Evolutionary conservation across 768 basidiomycete species (phyloP).

Genomic region (Galerina marginata): DNA sequence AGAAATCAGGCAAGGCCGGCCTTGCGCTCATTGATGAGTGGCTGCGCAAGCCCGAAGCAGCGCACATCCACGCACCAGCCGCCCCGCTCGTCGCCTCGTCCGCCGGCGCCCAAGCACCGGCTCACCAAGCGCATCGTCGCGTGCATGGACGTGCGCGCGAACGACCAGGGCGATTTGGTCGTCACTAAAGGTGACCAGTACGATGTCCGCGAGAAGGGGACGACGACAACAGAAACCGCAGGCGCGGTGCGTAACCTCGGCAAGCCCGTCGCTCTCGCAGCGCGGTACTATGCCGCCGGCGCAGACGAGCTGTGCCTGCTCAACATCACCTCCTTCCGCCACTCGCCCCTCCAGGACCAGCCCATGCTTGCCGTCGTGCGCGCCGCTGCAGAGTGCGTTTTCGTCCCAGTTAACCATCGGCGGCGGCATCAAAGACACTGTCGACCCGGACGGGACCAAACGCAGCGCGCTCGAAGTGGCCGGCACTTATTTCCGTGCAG

Average conservation of each 20-base stretch:
- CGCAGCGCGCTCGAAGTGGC: conserved; percentile 93
- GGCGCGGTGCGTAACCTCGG: conserved; percentile 95
- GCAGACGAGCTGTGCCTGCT: conserved; percentile 98
- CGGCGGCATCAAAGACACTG: conserved; percentile 94
- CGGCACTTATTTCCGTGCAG: conserved; percentile 93
- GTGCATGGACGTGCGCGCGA: conserved; percentile 96
- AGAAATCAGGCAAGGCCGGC: conserved; percentile 93
- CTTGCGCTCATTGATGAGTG: conserved; percentile 80
- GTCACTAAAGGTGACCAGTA: conserved; percentile 99
- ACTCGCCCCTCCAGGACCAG: conserved; percentile 93
- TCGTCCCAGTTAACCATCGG: conserved; percentile 99
- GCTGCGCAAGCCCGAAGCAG: conserved; percentile 63
- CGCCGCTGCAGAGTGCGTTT: conserved; percentile 86
- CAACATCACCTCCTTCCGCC: conserved; percentile 99
- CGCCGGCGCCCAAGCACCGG: conserved; percentile 57
- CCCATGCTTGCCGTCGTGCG: conserved; percentile 98
- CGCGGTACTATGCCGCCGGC: conserved; percentile 82
- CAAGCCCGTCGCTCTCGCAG: conserved; percentile 92
- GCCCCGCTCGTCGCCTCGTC: conserved; percentile 40
- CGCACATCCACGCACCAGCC: conserved; percentile 37
- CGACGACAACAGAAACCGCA: conserved; percentile 47
- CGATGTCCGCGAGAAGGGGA: conserved; percentile 88
- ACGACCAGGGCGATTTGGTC: conserved; percentile 95
- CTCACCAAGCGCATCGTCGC: conserved; percentile 96
- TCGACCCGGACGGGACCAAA: conserved; percentile 93